Conservation (phyloP, 345 rosid species). For the Citrus sinensis region DVS_A1.0 CM039168.1:28348001-28348500, state of each 20-base stretch:
- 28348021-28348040: neutral
- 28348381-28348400: neutral
- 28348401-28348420: neutral
- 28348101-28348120: neutral
- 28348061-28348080: neutral
- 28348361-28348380: neutral
- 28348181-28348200: neutral
- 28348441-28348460: neutral
- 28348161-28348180: too few relatives aligned
- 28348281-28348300: constrained; percentile 32
- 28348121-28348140: neutral
- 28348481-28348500: too few relatives aligned
- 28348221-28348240: neutral
- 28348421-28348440: too few relatives aligned
- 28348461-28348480: neutral
- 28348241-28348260: neutral
- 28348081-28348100: neutral
- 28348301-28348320: constrained; percentile 37
- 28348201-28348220: too few relatives aligned
- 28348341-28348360: constrained; percentile 30
- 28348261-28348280: neutral
- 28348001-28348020: neutral
- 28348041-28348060: neutral
- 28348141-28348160: neutral
- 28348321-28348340: constrained; percentile 34